These are phyloP conservation scores for Cordia subcordata DNA, from an alignment of 257 asterid genomes.

Conservation along the genomic window DNA sequence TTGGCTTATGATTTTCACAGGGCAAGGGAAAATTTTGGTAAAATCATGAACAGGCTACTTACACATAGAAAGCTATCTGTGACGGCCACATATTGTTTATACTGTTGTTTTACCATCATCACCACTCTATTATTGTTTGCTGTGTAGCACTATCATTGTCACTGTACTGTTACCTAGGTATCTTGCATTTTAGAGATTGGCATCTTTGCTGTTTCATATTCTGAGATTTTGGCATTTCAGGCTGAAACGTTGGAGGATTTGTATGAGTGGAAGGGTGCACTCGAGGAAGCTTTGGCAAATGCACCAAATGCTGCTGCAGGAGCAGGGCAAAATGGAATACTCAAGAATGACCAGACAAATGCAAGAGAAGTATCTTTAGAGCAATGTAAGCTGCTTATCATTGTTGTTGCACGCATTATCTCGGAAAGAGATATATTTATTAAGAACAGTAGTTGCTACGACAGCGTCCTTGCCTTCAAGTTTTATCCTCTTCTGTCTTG, in stretches of 20 bases:
- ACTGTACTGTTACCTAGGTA: background rate
- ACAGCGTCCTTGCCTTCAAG: too few species aligned
- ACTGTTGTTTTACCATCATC: too few species aligned
- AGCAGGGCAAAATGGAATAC: slow-evolving; percentile 70
- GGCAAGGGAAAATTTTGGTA: too few species aligned
- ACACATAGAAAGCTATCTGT: too few species aligned
- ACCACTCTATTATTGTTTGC: background rate
- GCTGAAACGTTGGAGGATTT: slow-evolving; percentile 94
- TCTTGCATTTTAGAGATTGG: background rate
- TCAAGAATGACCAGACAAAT: slow-evolving; percentile 67
- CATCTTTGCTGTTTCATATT: slow-evolving; percentile 1
- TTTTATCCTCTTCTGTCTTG: too few species aligned
- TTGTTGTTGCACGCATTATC: background rate
- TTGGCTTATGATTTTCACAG: too few species aligned
- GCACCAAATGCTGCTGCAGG: slow-evolving; percentile 79
- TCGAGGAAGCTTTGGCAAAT: slow-evolving; percentile 87
- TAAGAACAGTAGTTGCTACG: too few species aligned
- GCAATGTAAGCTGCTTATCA: slow-evolving; percentile 42
- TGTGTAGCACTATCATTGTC: slow-evolving; percentile 6
- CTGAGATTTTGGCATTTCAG: slow-evolving; percentile 39
- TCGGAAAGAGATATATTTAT: background rate
- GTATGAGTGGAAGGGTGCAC: slow-evolving; percentile 91
- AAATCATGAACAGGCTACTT: too few species aligned
- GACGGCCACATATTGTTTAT: too few species aligned
- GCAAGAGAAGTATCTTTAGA: slow-evolving; percentile 57